Evolutionary conservation across 2,329 filamentous ascomycete species (phyloP).

Genomic region (Clonostachys rhizophaga): DNA sequence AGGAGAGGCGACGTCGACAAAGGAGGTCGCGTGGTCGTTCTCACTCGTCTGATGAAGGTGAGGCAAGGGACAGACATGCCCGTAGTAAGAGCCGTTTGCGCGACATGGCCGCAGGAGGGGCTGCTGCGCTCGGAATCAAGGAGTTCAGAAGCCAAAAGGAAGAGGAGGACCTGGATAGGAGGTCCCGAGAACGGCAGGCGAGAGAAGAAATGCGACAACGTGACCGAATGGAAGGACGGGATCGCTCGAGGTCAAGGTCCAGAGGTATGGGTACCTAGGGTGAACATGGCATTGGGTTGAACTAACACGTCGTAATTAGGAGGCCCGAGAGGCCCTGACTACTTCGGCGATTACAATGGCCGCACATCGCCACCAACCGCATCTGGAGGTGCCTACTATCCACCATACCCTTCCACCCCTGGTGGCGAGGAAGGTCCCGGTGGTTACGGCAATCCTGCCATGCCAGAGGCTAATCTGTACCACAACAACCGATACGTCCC

Average conservation of each 20-base stretch:
- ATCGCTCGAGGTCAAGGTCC: slow-evolving; percentile 8
- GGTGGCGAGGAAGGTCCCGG: slow-evolving; percentile 8
- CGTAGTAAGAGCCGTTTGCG: slow-evolving; percentile 50
- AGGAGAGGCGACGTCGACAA: slow-evolving; percentile 32
- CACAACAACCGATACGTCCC: slow-evolving; percentile 36
- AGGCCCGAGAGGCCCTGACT: slow-evolving; percentile 19
- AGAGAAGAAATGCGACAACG: slow-evolving; percentile 1
- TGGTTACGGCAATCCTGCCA: slow-evolving; percentile 17
- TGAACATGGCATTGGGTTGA: too few relatives aligned
- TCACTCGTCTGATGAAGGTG: slow-evolving; percentile 20
- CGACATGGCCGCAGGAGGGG: slow-evolving; percentile 52
- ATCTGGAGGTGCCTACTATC: slow-evolving; percentile 46
- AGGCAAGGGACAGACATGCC: slow-evolving; percentile 28
- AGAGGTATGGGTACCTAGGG: not conserved
- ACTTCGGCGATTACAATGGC: slow-evolving; percentile 26
- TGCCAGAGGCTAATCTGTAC: slow-evolving; percentile 27
- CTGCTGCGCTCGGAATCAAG: slow-evolving; percentile 59
- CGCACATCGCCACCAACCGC: slow-evolving; percentile 42
- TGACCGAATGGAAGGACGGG: slow-evolving; percentile 2
- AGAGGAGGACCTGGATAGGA: slow-evolving; percentile 3
- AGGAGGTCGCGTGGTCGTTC: slow-evolving; percentile 30
- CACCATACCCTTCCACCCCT: slow-evolving; percentile 28
- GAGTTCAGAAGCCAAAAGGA: slow-evolving; percentile 49
- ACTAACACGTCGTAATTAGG: slow-evolving; percentile 25
- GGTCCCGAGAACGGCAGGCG: slow-evolving; percentile 3